Evolutionary conservation across 2,329 filamentous ascomycete species (phyloP).

Genomic region (Moelleriella libera): DNA sequence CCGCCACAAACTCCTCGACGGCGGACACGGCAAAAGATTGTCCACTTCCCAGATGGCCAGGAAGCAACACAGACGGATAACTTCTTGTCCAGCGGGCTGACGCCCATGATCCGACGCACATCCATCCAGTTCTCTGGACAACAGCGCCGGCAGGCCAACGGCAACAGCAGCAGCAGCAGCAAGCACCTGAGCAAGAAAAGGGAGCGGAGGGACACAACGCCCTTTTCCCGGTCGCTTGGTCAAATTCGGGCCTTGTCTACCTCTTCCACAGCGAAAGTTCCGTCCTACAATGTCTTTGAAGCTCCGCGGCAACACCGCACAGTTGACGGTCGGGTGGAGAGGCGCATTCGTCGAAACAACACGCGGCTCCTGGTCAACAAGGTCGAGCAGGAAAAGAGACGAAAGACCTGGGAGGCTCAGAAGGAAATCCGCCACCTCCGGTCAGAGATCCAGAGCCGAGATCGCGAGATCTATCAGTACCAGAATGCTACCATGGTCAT

Average conservation of each 20-base stretch:
- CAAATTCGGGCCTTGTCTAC: no score
- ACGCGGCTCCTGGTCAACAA: constrained; percentile 44
- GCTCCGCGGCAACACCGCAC: constrained; percentile 32
- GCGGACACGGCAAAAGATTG: constrained; percentile 25
- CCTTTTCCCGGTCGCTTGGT: no score
- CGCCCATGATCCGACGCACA: constrained; percentile 41
- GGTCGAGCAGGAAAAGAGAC: constrained; percentile 31
- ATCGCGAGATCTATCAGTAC: constrained; percentile 38
- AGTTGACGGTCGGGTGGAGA: constrained; percentile 41
- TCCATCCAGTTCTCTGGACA: constrained; percentile 25
- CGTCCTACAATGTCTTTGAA: background rate
- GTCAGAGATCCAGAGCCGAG: constrained; percentile 31
- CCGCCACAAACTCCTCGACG: constrained; percentile 15
- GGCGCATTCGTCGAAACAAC: constrained; percentile 39
- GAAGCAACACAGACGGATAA: constrained; percentile 15
- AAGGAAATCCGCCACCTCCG: constrained; percentile 35
- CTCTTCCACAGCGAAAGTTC: no score
- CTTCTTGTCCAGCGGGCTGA: constrained; percentile 32
- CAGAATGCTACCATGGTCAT: constrained; percentile 34
- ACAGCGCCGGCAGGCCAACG: constrained; percentile 5
- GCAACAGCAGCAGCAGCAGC: no score
- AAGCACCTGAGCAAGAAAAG: no score
- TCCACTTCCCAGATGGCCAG: constrained; percentile 43
- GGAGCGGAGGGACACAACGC: no score
- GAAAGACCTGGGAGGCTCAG: constrained; percentile 20